Conservation (phyloP, 2,329 filamentous ascomycete genomes). For the Elsinoe fawcettii region DNA sequence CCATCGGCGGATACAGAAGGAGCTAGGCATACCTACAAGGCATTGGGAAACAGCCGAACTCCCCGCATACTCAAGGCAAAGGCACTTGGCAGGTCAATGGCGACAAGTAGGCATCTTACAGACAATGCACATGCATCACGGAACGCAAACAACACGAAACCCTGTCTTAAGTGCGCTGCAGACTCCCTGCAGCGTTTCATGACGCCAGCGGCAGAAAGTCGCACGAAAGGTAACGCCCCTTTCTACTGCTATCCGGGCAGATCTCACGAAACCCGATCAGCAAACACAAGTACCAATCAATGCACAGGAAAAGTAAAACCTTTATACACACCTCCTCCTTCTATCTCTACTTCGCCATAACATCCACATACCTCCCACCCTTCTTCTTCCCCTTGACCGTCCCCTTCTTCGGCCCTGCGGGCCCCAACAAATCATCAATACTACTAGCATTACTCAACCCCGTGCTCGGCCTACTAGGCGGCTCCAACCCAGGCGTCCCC, state of each 20-base stretch:
- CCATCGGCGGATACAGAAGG: not conserved
- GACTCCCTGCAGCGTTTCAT: too few relatives aligned
- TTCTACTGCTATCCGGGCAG: not conserved
- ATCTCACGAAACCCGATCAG: not conserved
- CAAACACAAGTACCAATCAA: too few relatives aligned
- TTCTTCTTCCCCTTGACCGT: conserved; percentile 63
- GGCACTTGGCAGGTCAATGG: too few relatives aligned
- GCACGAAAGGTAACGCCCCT: too few relatives aligned
- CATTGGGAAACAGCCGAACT: too few relatives aligned
- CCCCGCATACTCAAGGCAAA: too few relatives aligned
- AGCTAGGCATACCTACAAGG: too few relatives aligned
- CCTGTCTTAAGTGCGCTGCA: too few relatives aligned
- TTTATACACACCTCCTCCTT: not conserved
- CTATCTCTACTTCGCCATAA: conserved; percentile 62
- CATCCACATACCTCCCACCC: conserved; percentile 84
- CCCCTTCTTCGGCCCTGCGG: conserved; percentile 61
- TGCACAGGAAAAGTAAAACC: not conserved
- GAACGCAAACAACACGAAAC: too few relatives aligned
- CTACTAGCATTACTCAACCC: conserved; percentile 87
- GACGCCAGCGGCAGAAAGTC: too few relatives aligned
- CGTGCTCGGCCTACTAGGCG: conserved; percentile 63
- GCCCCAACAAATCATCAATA: conserved; percentile 84
- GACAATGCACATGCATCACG: too few relatives aligned
- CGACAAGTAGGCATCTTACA: too few relatives aligned
- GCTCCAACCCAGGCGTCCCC: conserved; percentile 28